Percentiles rank a stretch among this genome's conserved stretches.
These are phyloP conservation scores for Nemophila menziesii DNA, from an alignment of 257 asterid species.

Conservation along the genomic window DNA sequence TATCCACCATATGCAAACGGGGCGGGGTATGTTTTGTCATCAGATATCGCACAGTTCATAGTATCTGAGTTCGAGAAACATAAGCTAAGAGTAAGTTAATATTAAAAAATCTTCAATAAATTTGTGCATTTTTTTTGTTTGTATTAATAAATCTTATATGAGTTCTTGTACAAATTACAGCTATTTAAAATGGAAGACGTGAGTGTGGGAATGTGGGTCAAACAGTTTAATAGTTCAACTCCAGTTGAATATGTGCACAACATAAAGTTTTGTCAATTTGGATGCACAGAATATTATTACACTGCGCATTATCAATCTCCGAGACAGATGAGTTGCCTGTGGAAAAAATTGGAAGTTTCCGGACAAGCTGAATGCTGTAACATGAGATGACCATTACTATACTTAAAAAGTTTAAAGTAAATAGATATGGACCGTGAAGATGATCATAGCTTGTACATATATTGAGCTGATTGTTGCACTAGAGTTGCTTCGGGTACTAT, in stretches of 20 bases:
- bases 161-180: slow-evolving; percentile 25
- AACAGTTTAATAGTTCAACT: slow-evolving; percentile 51
- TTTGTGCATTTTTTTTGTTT: neutral
- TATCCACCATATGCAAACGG: slow-evolving; percentile 52
- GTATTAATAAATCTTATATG: too few relatives aligned
- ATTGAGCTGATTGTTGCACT: slow-evolving; percentile 3
- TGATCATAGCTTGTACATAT: slow-evolving; percentile 12
- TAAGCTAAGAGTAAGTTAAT: slow-evolving; percentile 10
- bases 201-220: slow-evolving; percentile 99
- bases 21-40: slow-evolving; percentile 77
- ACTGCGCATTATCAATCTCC: slow-evolving; percentile 97
- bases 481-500: neutral
- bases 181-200: slow-evolving; percentile 97
- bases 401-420: neutral
- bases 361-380: slow-evolving; percentile 76
- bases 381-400: slow-evolving; percentile 48
- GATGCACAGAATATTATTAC: slow-evolving; percentile 66
- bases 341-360: slow-evolving; percentile 51
- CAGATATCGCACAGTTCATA: slow-evolving; percentile 51
- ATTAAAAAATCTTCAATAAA: neutral
- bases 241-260: slow-evolving; percentile 66
- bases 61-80: slow-evolving; percentile 75
- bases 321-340: slow-evolving; percentile 85
- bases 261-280: slow-evolving; percentile 86
- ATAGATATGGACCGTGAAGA: too few relatives aligned